phyloP scores from a whole-genome alignment of 2,329 filamentous ascomycete genomes.

The Colletotrichum gigasporum region DNA sequence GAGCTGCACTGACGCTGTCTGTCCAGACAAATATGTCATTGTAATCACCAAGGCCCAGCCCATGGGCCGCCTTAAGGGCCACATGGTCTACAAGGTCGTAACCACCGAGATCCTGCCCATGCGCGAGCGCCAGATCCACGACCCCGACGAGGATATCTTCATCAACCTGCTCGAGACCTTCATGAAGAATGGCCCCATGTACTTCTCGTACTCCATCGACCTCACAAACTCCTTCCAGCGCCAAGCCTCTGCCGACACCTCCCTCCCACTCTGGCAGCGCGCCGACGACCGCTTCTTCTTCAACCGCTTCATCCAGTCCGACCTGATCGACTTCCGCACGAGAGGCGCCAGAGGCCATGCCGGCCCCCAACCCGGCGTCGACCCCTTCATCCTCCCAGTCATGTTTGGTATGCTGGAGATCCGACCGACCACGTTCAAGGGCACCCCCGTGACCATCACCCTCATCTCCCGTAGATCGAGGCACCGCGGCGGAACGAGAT shows the following conservation, averaged over 20 bases:
- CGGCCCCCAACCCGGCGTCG: slow-evolving; percentile 78
- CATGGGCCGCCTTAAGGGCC: slow-evolving; percentile 90
- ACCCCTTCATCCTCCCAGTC: slow-evolving; percentile 93
- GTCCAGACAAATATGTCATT: slow-evolving; percentile 89
- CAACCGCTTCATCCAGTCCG: slow-evolving; percentile 92
- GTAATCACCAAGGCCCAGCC: slow-evolving; percentile 94
- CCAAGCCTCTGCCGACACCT: slow-evolving; percentile 79
- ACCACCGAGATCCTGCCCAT: slow-evolving; percentile 93
- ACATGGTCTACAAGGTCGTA: slow-evolving; percentile 94
- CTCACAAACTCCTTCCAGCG: slow-evolving; percentile 97
- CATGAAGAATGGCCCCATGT: slow-evolving; percentile 88
- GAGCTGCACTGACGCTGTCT: slow-evolving; percentile 22
- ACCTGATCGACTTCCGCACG: slow-evolving; percentile 88
- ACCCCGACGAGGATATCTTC: slow-evolving; percentile 94
- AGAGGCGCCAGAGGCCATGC: slow-evolving; percentile 69
- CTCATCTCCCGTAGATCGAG: slow-evolving; percentile 91
- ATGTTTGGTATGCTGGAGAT: slow-evolving; percentile 98
- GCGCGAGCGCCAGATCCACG: slow-evolving; percentile 89
- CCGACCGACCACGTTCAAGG: slow-evolving; percentile 85
- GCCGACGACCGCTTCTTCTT: slow-evolving; percentile 99
- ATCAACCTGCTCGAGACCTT: slow-evolving; percentile 82
- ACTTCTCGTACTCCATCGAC: slow-evolving; percentile 97
- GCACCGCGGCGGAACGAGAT: slow-evolving; percentile 88
- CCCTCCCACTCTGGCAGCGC: slow-evolving; percentile 85
- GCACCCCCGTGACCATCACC: slow-evolving; percentile 82